These are phyloP conservation scores for Striga asiatica DNA, from an alignment of 257 asterid species.

Conservation along the genomic window DNA sequence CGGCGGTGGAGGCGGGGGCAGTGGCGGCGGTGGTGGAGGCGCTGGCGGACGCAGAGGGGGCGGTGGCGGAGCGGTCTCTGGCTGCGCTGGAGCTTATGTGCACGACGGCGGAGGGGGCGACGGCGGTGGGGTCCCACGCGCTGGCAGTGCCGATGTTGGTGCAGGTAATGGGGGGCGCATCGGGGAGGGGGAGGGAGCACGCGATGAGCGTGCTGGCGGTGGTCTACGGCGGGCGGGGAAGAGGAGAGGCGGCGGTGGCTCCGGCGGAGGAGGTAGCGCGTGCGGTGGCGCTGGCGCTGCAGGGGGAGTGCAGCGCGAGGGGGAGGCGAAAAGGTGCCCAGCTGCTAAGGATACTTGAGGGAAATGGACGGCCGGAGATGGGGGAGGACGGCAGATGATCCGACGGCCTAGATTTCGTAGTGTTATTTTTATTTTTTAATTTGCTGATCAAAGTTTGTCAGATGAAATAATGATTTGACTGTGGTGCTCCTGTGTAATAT, in stretches of 20 bases:
- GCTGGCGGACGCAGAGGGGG: slow-evolving; percentile 50
- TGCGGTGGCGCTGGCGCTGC: slow-evolving; percentile 71
- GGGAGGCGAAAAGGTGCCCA: slow-evolving; percentile 79
- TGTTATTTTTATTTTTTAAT: neutral
- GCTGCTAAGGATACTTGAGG: slow-evolving; percentile 60
- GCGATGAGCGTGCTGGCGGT: slow-evolving; percentile 65
- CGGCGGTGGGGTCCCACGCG: slow-evolving; percentile 60
- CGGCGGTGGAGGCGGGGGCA: slow-evolving; percentile 63
- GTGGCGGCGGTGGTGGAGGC: slow-evolving; percentile 64
- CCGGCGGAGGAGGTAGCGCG: slow-evolving; percentile 36
- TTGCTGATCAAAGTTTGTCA: neutral
- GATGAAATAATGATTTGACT: slow-evolving; percentile 4
- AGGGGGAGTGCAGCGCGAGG: slow-evolving; percentile 59
- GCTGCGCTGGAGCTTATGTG: slow-evolving; percentile 70
- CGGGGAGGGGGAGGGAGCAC: slow-evolving; percentile 71
- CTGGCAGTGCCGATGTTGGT: slow-evolving; percentile 87
- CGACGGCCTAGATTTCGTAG: slow-evolving; percentile 14
- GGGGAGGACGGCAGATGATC: slow-evolving; percentile 22
- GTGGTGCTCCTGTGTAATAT: neutral
- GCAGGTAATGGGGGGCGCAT: slow-evolving; percentile 74
- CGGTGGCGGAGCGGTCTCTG: slow-evolving; percentile 57
- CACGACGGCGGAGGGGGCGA: slow-evolving; percentile 70
- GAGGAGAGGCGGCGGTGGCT: slow-evolving; percentile 30
- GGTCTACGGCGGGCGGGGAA: slow-evolving; percentile 41
- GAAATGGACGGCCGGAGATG: slow-evolving; percentile 33